Evolutionary conservation across 495 filamentous ascomycete species (phyloP).

Genomic region (Penicillium paradoxum): DNA sequence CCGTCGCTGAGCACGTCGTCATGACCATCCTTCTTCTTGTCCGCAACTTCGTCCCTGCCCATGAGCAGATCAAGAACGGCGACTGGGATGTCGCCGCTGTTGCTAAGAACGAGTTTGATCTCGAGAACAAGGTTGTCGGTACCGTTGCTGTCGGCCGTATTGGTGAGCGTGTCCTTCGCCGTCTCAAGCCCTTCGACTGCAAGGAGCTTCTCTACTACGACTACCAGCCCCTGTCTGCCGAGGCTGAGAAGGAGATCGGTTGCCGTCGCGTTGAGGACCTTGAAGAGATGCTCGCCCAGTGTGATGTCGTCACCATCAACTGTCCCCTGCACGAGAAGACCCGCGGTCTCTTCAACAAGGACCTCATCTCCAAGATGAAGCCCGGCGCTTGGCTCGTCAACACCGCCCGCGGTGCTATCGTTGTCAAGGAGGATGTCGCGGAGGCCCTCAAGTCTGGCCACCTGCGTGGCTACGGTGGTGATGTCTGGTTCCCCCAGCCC

Average conservation of each 20-base stretch:
- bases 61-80: conserved; percentile 83
- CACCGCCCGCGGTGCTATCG: conserved; percentile 96
- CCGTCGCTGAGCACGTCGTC: conserved; percentile 89
- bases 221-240: conserved; percentile 86
- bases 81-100: conserved; percentile 95
- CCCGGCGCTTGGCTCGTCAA: conserved; percentile 94
- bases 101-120: conserved; percentile 96
- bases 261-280: conserved; percentile 80
- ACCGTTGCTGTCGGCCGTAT: conserved; percentile 97
- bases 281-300: conserved; percentile 93
- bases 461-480: conserved; percentile 94
- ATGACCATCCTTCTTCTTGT: conserved; percentile 98
- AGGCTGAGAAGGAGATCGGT: conserved; percentile 94
- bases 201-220: conserved; percentile 99
- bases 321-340: conserved; percentile 99
- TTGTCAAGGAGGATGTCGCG: conserved; percentile 98
- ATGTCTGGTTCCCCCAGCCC: conserved; percentile 91
- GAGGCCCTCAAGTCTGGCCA: conserved; percentile 89
- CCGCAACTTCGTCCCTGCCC: conserved; percentile 96
- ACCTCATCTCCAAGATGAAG: conserved; percentile 99
- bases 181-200: conserved; percentile 96
- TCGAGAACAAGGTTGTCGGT: conserved; percentile 96
- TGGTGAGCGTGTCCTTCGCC: conserved; percentile 93
- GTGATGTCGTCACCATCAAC: conserved; percentile 99
- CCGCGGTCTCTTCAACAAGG: conserved; percentile 95